Percentiles rank a stretch among this genome's conserved stretches.
These are phyloP conservation scores for Aspergillus incahuasiensis DNA, from an alignment of 495 filamentous ascomycete genomes.

Conservation along the genomic window DNA sequence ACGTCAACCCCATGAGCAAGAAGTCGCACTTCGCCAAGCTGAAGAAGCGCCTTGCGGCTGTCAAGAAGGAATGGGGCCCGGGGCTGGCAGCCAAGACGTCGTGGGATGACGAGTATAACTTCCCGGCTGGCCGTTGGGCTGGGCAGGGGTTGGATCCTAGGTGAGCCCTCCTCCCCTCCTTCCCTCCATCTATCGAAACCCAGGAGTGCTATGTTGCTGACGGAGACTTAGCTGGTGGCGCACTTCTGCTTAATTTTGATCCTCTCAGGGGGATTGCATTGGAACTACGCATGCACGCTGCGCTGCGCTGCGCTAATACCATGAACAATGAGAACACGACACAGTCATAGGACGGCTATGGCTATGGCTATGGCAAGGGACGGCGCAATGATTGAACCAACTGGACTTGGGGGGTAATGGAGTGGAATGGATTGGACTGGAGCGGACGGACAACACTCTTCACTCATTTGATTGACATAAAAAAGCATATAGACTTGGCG, in stretches of 20 bases:
- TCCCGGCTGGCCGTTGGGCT: conserved; percentile 25
- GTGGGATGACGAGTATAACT: conserved; percentile 30
- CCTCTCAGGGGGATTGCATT: too few relatives aligned
- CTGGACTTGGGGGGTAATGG: neutral
- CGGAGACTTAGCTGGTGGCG: neutral
- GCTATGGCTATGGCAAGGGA: too few relatives aligned
- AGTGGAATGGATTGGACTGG: neutral
- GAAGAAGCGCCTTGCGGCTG: conserved; percentile 10
- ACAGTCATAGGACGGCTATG: too few relatives aligned
- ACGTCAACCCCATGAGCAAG: neutral
- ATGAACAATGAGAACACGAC: too few relatives aligned
- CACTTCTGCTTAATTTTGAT: too few relatives aligned
- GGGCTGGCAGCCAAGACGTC: conserved; percentile 23
- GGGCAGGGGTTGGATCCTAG: conserved; percentile 17
- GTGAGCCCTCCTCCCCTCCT: too few relatives aligned
- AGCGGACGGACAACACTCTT: neutral
- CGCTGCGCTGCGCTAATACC: too few relatives aligned
- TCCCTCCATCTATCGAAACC: too few relatives aligned
- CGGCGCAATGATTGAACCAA: too few relatives aligned
- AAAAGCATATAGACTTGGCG: neutral
- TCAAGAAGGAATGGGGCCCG: conserved; percentile 26
- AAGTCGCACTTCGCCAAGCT: conserved; percentile 11
- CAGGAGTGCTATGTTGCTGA: too few relatives aligned
- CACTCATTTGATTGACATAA: neutral
- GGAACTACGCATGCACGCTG: too few relatives aligned